Evolutionary conservation across 2,329 filamentous ascomycete species (phyloP).

Genomic region (Venturia effusa): DNA sequence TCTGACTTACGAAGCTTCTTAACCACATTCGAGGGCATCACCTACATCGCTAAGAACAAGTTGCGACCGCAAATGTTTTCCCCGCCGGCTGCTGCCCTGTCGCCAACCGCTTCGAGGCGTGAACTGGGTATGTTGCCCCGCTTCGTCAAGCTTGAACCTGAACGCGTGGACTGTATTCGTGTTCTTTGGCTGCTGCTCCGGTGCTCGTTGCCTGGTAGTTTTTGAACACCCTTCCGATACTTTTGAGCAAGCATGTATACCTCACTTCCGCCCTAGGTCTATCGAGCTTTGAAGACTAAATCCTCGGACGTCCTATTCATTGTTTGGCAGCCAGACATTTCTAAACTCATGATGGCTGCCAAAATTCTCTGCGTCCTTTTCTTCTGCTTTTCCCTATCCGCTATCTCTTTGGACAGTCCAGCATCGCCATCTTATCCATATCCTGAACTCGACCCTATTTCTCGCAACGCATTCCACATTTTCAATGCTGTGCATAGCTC

Average conservation of each 20-base stretch:
- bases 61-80: neutral
- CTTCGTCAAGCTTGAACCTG: neutral
- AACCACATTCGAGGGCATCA: neutral
- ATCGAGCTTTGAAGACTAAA: too few relatives aligned
- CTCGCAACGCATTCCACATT: conserved; percentile 48
- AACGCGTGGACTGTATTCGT: neutral
- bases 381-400: neutral
- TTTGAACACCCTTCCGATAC: neutral
- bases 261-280: too few relatives aligned
- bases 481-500: conserved; percentile 66
- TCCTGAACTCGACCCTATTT: neutral
- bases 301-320: neutral
- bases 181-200: neutral
- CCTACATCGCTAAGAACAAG: neutral
- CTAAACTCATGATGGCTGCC: neutral
- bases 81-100: neutral
- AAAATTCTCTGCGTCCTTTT: neutral
- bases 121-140: neutral
- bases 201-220: neutral
- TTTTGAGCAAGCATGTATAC: too few relatives aligned
- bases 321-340: neutral
- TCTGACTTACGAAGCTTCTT: neutral
- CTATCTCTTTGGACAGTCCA: neutral
- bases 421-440: neutral
- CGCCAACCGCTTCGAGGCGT: neutral